Evolutionary conservation across 306 rosid species (phyloP).

Genomic region (Ormosia semicastrata): DNA sequence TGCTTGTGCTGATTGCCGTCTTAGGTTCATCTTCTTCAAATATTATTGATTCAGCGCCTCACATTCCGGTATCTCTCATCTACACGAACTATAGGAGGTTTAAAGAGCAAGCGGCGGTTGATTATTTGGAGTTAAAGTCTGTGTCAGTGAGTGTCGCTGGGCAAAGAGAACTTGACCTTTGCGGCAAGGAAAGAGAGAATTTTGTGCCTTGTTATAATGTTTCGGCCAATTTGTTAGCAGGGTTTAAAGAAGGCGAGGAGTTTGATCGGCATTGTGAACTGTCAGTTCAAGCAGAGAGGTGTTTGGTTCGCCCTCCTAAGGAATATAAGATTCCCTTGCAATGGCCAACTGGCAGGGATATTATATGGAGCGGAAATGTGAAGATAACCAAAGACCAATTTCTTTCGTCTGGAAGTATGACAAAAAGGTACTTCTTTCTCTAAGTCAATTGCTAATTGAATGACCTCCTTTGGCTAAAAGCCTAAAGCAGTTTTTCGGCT

Average conservation of each 20-base stretch:
- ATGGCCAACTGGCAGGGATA: slow-evolving; percentile 83
- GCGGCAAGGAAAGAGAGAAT: slow-evolving; percentile 83
- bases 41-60: slow-evolving; percentile 44
- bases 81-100: slow-evolving; percentile 76
- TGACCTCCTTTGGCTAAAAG: neutral
- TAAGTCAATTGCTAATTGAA: neutral
- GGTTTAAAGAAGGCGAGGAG: slow-evolving; percentile 73
- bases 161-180: slow-evolving; percentile 65
- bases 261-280: slow-evolving; percentile 83
- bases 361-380: slow-evolving; percentile 91
- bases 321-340: slow-evolving; percentile 80
- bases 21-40: slow-evolving; percentile 65
- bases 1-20: slow-evolving; percentile 57
- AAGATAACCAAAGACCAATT: slow-evolving; percentile 86
- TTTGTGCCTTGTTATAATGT: slow-evolving; percentile 84
- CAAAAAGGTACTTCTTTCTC: slow-evolving; percentile 64
- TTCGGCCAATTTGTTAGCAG: slow-evolving; percentile 62
- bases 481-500: neutral
- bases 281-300: slow-evolving; percentile 45
- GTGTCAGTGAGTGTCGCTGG: slow-evolving; percentile 45
- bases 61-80: slow-evolving; percentile 45
- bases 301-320: slow-evolving; percentile 83
- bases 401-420: slow-evolving; percentile 92
- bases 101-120: slow-evolving; percentile 72
- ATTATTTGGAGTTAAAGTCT: slow-evolving; percentile 70